Percentiles rank a stretch among this genome's conserved stretches.
phyloP scores from a whole-genome alignment of 768 basidiomycete genomes.

The Boletus rubescentipes region DNA sequence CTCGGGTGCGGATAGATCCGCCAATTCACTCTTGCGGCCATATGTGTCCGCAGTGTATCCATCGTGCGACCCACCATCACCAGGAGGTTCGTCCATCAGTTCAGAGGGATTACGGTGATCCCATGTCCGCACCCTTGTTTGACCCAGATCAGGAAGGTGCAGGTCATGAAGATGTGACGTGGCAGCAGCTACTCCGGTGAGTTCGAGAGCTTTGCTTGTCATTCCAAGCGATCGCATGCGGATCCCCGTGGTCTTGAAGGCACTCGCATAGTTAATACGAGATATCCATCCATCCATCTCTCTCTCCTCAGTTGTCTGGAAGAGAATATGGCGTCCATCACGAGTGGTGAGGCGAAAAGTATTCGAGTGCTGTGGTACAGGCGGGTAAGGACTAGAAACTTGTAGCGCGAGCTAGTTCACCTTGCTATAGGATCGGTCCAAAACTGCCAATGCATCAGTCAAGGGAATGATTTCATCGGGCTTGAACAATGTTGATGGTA shows the following conservation, averaged over 20 bases:
- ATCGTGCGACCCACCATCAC: constrained; percentile 21
- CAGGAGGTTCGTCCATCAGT: constrained; percentile 36
- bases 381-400: constrained; percentile 3
- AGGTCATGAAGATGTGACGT: constrained; percentile 77
- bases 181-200: constrained; percentile 84
- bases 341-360: constrained; percentile 77
- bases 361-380: constrained; percentile 47
- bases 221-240: constrained; percentile 75
- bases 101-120: constrained; percentile 40
- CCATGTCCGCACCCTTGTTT: constrained; percentile 38
- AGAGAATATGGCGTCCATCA: constrained; percentile 77
- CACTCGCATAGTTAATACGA: constrained; percentile 89
- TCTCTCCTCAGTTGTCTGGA: constrained; percentile 65
- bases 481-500: constrained; percentile 49
- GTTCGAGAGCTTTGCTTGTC: constrained; percentile 65
- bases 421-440: constrained; percentile 75
- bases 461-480: constrained; percentile 87
- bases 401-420: constrained; percentile 39
- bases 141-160: constrained; percentile 35
- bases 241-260: constrained; percentile 84
- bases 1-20: constrained; percentile 49
- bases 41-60: constrained; percentile 33
- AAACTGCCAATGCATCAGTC: constrained; percentile 75
- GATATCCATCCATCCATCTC: constrained; percentile 92
- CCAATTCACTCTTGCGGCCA: constrained; percentile 12